Evolutionary conservation across 371 early-diverging fungal genomes (phyloP).

Genomic region (Mortierella polycephala): DNA sequence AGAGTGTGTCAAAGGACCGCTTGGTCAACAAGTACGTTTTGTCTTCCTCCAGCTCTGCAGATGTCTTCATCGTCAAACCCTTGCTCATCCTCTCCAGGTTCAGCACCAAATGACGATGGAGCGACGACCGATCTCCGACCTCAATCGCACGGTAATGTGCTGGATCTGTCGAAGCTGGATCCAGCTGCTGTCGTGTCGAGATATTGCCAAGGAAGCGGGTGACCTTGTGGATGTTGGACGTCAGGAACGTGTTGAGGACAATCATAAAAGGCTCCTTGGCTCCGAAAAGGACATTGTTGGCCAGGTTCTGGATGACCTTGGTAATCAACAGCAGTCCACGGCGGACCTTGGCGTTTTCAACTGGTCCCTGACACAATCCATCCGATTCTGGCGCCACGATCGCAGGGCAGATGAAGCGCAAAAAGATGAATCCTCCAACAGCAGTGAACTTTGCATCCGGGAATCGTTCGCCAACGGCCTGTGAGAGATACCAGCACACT

Average conservation of each 20-base stretch:
- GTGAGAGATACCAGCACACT: constrained; percentile 83
- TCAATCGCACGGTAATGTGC: constrained; percentile 62
- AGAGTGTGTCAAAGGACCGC: constrained; percentile 76
- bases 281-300: constrained; percentile 94
- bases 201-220: constrained; percentile 72
- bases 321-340: constrained; percentile 91
- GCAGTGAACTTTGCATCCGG: constrained; percentile 89
- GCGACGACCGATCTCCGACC: constrained; percentile 66
- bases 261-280: constrained; percentile 93
- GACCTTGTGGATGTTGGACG: constrained; percentile 75
- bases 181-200: constrained; percentile 54
- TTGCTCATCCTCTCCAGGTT: constrained; percentile 78
- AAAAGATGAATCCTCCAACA: constrained; percentile 94
- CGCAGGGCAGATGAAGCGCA: constrained; percentile 96
- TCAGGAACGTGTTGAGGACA: constrained; percentile 85
- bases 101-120: constrained; percentile 78
- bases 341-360: constrained; percentile 73
- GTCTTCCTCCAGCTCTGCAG: constrained; percentile 51
- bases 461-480: constrained; percentile 83
- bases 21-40: constrained; percentile 57
- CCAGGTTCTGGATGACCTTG: constrained; percentile 95
- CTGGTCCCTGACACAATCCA: constrained; percentile 63
- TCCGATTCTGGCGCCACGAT: constrained; percentile 90
- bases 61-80: constrained; percentile 64
- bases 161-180: constrained; percentile 48